A percentile compares a stretch with the other conserved stretches of the same genome.
Conservation (phyloP, 2,329 filamentous ascomycete genomes). For the Dactylellina sp. region DNA sequence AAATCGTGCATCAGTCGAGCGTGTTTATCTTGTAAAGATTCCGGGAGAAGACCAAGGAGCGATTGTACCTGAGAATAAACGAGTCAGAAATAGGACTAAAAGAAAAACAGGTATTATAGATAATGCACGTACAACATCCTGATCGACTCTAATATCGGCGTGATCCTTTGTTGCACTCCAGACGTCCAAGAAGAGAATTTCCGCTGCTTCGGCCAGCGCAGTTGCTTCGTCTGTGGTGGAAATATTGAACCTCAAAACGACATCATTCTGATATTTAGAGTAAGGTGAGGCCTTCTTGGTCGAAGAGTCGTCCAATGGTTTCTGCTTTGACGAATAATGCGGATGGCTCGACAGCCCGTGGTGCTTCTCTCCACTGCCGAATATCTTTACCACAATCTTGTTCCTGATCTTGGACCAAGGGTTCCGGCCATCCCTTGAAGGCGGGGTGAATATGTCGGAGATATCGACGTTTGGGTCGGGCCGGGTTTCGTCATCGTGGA, state of each 20-base stretch:
- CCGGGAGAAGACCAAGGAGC: slow-evolving; percentile 80
- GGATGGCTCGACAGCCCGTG: slow-evolving; percentile 57
- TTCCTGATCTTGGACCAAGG: slow-evolving; percentile 57
- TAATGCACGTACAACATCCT: slow-evolving; percentile 73
- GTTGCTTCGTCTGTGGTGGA: slow-evolving; percentile 75
- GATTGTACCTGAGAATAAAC: slow-evolving; percentile 70
- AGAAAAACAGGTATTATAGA: slow-evolving; percentile 17
- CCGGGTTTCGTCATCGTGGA: slow-evolving; percentile 46
- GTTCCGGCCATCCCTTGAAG: slow-evolving; percentile 37
- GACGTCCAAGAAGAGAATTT: slow-evolving; percentile 84
- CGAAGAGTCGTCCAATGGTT: slow-evolving; percentile 31
- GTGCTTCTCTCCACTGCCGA: slow-evolving; percentile 61
- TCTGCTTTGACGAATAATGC: slow-evolving; percentile 57
- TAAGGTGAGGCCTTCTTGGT: slow-evolving; percentile 30
- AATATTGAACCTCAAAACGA: slow-evolving; percentile 91
- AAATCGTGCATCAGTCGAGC: slow-evolving; percentile 83
- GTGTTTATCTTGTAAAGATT: slow-evolving; percentile 77
- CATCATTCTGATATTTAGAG: slow-evolving; percentile 76
- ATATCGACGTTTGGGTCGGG: slow-evolving; percentile 28
- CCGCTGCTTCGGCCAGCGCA: slow-evolving; percentile 77
- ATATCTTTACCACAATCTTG: slow-evolving; percentile 58
- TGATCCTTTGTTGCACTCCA: slow-evolving; percentile 86
- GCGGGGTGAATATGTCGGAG: slow-evolving; percentile 45
- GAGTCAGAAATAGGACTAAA: not conserved
- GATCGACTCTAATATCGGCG: slow-evolving; percentile 84